Conservation (phyloP, 495 filamentous ascomycete genomes). For the Penicillium mononematosum region DNA sequence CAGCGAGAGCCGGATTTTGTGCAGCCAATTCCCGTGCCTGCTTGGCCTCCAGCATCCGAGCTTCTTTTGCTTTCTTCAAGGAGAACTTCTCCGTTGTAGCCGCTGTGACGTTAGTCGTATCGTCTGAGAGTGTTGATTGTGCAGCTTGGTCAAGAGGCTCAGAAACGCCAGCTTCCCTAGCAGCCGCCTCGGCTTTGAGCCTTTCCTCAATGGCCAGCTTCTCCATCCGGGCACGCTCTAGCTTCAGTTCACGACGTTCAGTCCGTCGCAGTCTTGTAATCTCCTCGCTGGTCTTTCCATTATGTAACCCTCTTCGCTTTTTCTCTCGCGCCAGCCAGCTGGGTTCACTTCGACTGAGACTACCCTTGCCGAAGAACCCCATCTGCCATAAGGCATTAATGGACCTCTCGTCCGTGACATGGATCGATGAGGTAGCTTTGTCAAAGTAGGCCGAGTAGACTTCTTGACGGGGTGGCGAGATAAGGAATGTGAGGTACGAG, state of each 20-base stretch:
- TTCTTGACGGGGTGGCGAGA: conserved; percentile 69
- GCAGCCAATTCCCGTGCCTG: conserved; percentile 26
- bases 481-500: conserved; percentile 68
- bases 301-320: conserved; percentile 60
- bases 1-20: conserved; percentile 18
- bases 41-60: conserved; percentile 30
- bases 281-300: conserved; percentile 70
- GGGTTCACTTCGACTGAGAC: conserved; percentile 87
- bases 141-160: conserved; percentile 6
- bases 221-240: conserved; percentile 83
- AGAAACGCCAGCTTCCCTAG: conserved; percentile 28
- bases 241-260: conserved; percentile 80
- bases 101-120: conserved; percentile 22
- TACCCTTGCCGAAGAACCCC: conserved; percentile 95
- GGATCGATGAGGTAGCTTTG: conserved; percentile 73
- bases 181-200: conserved; percentile 58
- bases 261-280: conserved; percentile 71
- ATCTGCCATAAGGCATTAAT: conserved; percentile 87
- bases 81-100: conserved; percentile 38
- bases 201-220: conserved; percentile 74
- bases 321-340: conserved; percentile 86
- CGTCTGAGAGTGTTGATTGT: conserved; percentile 13
- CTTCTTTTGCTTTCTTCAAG: conserved; percentile 43
- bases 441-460: conserved; percentile 75
- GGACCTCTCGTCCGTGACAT: conserved; percentile 72